These are phyloP conservation scores for Lactarius evosmus DNA, from an alignment of 768 basidiomycete genomes.

Conservation along the genomic window DNA sequence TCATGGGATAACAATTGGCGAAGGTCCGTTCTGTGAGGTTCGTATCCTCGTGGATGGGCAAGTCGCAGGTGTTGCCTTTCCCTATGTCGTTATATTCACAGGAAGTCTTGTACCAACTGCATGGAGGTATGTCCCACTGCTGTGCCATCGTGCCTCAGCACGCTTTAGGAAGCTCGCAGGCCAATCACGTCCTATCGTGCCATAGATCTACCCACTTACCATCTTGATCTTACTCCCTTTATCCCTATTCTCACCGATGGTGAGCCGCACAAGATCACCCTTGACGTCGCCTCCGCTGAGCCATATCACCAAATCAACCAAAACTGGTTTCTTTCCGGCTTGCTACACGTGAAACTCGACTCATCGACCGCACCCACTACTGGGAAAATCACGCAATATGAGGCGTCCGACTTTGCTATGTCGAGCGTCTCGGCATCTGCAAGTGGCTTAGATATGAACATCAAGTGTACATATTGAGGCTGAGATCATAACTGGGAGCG, in stretches of 20 bases:
- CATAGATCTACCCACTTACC: neutral
- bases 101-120: constrained; percentile 51
- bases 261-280: constrained; percentile 61
- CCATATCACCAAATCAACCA: constrained; percentile 58
- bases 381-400: constrained; percentile 59
- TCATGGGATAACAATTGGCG: constrained; percentile 43
- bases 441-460: constrained; percentile 39
- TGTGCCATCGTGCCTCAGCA: neutral
- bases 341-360: constrained; percentile 66
- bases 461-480: constrained; percentile 55
- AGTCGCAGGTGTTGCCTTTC: constrained; percentile 56
- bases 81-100: constrained; percentile 37
- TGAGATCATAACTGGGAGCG: constrained; percentile 60
- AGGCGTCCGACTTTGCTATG: constrained; percentile 54
- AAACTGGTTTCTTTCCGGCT: constrained; percentile 77
- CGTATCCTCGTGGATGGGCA: constrained; percentile 54
- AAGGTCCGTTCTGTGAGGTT: constrained; percentile 62
- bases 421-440: constrained; percentile 47
- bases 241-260: neutral
- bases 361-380: constrained; percentile 61
- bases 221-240: neutral
- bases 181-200: constrained; percentile 48
- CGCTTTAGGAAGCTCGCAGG: constrained; percentile 34
- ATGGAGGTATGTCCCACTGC: constrained; percentile 52
- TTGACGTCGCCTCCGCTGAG: constrained; percentile 74